These are phyloP conservation scores for Smithsoniella earleae DNA, from an alignment of 163 green algal genomes.

Conservation along the genomic window DNA sequence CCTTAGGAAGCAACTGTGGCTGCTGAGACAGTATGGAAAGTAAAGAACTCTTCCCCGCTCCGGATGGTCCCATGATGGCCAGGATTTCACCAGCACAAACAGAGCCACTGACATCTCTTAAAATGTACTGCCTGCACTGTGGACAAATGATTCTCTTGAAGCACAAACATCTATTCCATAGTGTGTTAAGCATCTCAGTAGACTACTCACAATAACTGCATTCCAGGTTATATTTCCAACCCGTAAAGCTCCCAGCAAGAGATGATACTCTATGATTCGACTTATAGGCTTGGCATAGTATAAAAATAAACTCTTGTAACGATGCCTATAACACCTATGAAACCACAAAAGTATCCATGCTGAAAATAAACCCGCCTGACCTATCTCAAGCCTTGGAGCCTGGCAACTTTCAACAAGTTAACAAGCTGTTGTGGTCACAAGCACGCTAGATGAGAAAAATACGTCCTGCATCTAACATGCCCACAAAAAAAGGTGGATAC, in stretches of 20 bases:
- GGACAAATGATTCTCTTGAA: background rate
- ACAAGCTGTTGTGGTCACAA: too few species aligned
- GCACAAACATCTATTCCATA: background rate
- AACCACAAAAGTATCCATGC: too few species aligned
- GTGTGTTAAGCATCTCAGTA: background rate
- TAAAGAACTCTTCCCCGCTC: conserved; percentile 44
- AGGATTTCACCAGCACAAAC: conserved; percentile 39
- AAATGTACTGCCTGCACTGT: conserved; percentile 16
- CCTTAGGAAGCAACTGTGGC: conserved; percentile 22
- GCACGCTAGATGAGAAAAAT: too few species aligned
- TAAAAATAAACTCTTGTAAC: too few species aligned
- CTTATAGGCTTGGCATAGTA: background rate
- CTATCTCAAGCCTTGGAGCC: too few species aligned
- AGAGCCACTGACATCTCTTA: conserved; percentile 30
- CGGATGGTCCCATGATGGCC: conserved; percentile 48
- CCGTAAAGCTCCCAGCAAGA: background rate
- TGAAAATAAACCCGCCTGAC: too few species aligned
- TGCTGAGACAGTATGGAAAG: conserved; percentile 40
- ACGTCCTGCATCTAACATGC: too few species aligned
- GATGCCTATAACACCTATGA: too few species aligned
- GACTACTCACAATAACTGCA: too few species aligned
- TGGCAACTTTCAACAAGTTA: too few species aligned
- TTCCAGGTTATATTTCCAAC: too few species aligned
- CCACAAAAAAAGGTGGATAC: too few species aligned
- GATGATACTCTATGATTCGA: background rate